Percentiles rank a stretch among this genome's conserved stretches.
These are phyloP conservation scores for Monosporozyma servazzii DNA, from an alignment of 805 yeast species.

Conservation along the genomic window DNA sequence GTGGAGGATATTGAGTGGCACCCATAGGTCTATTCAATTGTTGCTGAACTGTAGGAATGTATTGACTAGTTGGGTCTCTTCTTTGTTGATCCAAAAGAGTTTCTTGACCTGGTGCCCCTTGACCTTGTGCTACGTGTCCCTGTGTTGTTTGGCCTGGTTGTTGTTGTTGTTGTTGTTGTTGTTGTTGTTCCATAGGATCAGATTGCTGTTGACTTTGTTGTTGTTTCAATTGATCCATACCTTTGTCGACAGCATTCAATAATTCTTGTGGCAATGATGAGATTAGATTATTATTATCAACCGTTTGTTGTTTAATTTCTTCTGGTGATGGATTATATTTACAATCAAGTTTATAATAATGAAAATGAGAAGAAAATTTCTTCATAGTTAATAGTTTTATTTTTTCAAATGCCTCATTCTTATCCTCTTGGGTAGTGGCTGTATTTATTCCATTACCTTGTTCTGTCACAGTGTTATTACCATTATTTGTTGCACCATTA, in stretches of 20 bases:
- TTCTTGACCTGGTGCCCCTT: conserved; percentile 1
- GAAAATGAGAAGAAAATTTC: conserved; percentile 29
- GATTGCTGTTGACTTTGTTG: conserved; percentile 11
- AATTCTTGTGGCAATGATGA: conserved; percentile 23
- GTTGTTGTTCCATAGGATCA: conserved; percentile 1
- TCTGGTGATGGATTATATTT: conserved; percentile 28
- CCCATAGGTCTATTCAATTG: conserved; percentile 8
- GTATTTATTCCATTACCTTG: not conserved
- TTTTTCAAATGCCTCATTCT: conserved; percentile 24
- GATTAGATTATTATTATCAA: conserved; percentile 19
- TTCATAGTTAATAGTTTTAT: conserved; percentile 28
- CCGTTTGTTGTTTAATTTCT: conserved; percentile 26
- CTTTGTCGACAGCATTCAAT: conserved; percentile 22
- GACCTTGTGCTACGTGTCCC: conserved; percentile 1
- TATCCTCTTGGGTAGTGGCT: conserved; percentile 1
- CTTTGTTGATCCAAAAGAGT: conserved; percentile 15
- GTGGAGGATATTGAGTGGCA: conserved; percentile 4
- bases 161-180: conserved; percentile 5
- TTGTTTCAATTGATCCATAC: conserved; percentile 23
- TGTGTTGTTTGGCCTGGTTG: conserved; percentile 5
- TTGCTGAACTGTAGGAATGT: conserved; percentile 13
- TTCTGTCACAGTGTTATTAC: not conserved
- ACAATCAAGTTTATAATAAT: conserved; percentile 24
- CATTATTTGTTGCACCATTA: not conserved
- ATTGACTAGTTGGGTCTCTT: conserved; percentile 2